phyloP scores from a whole-genome alignment of 2,329 filamentous ascomycete species.

The Xylariaceae sp. region DNA sequence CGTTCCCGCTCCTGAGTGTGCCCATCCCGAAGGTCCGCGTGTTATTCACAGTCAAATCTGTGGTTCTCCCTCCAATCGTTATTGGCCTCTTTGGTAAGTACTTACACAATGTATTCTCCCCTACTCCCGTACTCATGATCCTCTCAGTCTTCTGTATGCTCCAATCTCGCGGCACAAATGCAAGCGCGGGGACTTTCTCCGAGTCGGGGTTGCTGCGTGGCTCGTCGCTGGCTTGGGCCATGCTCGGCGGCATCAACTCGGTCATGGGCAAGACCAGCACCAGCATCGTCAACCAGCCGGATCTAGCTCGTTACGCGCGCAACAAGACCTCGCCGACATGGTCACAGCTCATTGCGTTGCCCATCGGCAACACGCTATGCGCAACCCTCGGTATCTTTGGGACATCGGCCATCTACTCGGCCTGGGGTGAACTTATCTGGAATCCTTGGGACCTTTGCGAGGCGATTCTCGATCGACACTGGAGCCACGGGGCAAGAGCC shows the following conservation, averaged over 20 bases:
- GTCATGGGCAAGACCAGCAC: constrained; percentile 4
- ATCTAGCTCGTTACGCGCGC: constrained; percentile 1
- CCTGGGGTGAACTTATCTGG: constrained; percentile 3
- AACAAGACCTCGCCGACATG: constrained; percentile 1
- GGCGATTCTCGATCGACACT: constrained; percentile 1
- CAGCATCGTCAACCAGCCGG: constrained; percentile 4
- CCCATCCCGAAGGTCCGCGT: constrained; percentile 5
- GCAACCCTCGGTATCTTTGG: constrained; percentile 6
- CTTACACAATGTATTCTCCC: neutral
- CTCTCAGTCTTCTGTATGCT: constrained; percentile 6
- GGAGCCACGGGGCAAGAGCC: neutral
- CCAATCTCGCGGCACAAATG: neutral
- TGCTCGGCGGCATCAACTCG: constrained; percentile 2
- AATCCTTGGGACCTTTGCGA: constrained; percentile 1
- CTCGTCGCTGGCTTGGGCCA: constrained; percentile 3
- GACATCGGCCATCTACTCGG: constrained; percentile 1
- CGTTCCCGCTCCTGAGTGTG: constrained; percentile 3
- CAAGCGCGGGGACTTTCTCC: neutral
- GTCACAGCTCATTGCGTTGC: constrained; percentile 4
- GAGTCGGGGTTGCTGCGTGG: neutral
- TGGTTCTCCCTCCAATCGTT: constrained; percentile 5
- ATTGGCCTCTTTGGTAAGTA: constrained; percentile 4
- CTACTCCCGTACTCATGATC: too few species aligned
- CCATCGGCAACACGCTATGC: constrained; percentile 6
- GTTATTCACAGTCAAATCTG: constrained; percentile 5